These are phyloP conservation scores for Macrophomina phaseolina DNA, from an alignment of 2,329 filamentous ascomycete species.

Conservation along the genomic window DNA sequence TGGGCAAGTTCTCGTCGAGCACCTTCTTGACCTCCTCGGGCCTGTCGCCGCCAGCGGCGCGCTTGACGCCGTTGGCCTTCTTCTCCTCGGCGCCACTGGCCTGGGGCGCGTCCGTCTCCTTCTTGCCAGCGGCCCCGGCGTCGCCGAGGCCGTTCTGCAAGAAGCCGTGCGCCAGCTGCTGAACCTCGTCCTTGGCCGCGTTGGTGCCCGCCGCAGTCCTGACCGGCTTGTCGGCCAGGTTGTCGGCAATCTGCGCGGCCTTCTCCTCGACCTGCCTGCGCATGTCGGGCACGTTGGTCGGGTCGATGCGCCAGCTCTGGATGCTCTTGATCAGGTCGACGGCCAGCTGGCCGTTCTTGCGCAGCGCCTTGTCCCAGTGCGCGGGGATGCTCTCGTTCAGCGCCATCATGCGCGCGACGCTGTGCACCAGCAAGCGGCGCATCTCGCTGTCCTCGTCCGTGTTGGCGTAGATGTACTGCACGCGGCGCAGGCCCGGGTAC, in stretches of 20 bases:
- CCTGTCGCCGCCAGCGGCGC: conserved; percentile 27
- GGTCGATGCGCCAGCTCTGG: conserved; percentile 60
- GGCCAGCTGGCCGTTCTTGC: conserved; percentile 61
- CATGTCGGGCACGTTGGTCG: conserved; percentile 56
- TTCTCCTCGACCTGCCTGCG: conserved; percentile 50
- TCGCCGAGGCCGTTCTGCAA: neutral
- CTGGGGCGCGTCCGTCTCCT: neutral
- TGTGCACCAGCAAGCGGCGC: conserved; percentile 56
- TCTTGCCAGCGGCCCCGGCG: too few relatives aligned
- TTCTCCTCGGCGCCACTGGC: conserved; percentile 29
- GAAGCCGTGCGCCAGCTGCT: conserved; percentile 32
- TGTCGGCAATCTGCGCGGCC: conserved; percentile 40
- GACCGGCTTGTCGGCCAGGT: conserved; percentile 38
- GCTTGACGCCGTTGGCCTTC: conserved; percentile 27
- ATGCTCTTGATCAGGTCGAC: conserved; percentile 61
- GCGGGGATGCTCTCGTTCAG: conserved; percentile 55
- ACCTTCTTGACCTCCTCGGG: conserved; percentile 32
- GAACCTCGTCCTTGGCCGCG: conserved; percentile 32
- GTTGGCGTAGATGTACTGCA: conserved; percentile 60
- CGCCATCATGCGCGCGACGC: conserved; percentile 58
- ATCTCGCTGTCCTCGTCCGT: conserved; percentile 54
- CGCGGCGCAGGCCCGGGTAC: conserved; percentile 58
- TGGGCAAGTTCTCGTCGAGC: conserved; percentile 36
- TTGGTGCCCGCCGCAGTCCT: conserved; percentile 32
- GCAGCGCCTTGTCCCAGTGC: conserved; percentile 61